A percentile compares a stretch with the other conserved stretches of the same genome.
These are phyloP conservation scores for Juglanconis sp. DNA, from an alignment of 2,329 filamentous ascomycete species.

Conservation along the genomic window DNA sequence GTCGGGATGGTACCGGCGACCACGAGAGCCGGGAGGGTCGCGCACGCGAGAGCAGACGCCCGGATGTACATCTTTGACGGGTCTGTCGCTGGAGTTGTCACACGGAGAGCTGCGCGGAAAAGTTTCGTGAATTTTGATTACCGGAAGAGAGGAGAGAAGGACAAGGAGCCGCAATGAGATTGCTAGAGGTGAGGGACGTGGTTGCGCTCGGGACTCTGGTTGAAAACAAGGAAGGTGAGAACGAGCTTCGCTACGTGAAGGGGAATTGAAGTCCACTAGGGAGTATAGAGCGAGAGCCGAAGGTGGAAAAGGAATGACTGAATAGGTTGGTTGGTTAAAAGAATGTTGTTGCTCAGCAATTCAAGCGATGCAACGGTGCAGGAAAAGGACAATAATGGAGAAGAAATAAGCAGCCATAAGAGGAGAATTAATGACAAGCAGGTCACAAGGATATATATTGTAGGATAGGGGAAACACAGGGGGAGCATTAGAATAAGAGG, in stretches of 20 bases:
- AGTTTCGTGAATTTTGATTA: background rate
- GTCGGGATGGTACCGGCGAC: slow-evolving; percentile 35
- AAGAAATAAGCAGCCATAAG: background rate
- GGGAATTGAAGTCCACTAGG: background rate
- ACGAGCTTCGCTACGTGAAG: background rate
- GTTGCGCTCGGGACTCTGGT: slow-evolving; percentile 1
- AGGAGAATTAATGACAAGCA: background rate
- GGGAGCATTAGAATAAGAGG: slow-evolving; percentile 2
- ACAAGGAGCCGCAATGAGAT: no score
- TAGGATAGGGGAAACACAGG: slow-evolving; percentile 13
- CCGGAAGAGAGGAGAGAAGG: no score
- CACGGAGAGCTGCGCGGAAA: background rate
- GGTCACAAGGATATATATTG: slow-evolving; percentile 12
- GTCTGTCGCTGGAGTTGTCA: background rate
- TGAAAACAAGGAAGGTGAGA: background rate
- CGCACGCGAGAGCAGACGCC: slow-evolving; percentile 26
- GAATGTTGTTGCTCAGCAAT: slow-evolving; percentile 13
- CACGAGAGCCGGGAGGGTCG: slow-evolving; percentile 27
- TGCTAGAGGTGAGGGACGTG: no score
- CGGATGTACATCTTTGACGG: slow-evolving; percentile 11
- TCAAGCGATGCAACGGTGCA: slow-evolving; percentile 8
- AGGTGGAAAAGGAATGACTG: background rate
- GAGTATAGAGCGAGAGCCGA: background rate
- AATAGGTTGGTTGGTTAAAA: background rate
- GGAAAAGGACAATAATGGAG: background rate